Conservation (phyloP, 148 eudicot genomes). For the Camellia sinensis region DNA sequence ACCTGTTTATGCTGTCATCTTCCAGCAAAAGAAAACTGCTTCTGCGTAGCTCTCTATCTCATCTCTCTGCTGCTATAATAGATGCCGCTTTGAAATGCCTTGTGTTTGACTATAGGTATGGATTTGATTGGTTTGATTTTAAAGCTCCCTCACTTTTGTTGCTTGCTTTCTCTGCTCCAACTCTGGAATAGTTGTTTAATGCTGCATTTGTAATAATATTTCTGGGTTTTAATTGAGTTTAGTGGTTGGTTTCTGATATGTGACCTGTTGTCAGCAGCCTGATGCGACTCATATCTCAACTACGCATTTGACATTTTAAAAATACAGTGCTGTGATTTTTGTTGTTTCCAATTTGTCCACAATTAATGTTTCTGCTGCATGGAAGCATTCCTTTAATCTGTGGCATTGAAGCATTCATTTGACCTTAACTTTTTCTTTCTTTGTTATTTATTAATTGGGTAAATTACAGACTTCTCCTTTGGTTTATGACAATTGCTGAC, state of each 20-base stretch:
- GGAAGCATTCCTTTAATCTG: too few species aligned
- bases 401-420: too few species aligned
- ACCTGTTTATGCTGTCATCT: constrained; percentile 73
- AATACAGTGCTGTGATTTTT: too few species aligned
- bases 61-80: constrained; percentile 13
- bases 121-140: constrained; percentile 6
- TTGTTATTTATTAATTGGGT: too few species aligned
- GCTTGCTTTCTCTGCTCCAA: not conserved
- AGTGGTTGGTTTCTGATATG: not conserved
- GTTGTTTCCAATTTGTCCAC: too few species aligned
- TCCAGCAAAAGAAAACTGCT: constrained; percentile 85
- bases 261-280: not conserved
- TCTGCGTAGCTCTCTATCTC: constrained; percentile 40
- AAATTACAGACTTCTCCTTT: too few species aligned
- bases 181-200: constrained; percentile 9
- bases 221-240: not conserved
- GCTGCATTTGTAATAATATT: not conserved
- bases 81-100: constrained; percentile 9
- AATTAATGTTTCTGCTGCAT: too few species aligned
- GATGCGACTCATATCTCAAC: too few species aligned
- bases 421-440: too few species aligned
- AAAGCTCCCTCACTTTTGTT: not conserved
- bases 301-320: too few species aligned
- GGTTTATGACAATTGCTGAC: too few species aligned
- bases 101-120: not conserved